Percentiles rank a stretch among this genome's conserved stretches.
These are phyloP conservation scores for Exophiala alcalophila DNA, from an alignment of 2,329 filamentous ascomycete species.

Conservation along the genomic window DNA sequence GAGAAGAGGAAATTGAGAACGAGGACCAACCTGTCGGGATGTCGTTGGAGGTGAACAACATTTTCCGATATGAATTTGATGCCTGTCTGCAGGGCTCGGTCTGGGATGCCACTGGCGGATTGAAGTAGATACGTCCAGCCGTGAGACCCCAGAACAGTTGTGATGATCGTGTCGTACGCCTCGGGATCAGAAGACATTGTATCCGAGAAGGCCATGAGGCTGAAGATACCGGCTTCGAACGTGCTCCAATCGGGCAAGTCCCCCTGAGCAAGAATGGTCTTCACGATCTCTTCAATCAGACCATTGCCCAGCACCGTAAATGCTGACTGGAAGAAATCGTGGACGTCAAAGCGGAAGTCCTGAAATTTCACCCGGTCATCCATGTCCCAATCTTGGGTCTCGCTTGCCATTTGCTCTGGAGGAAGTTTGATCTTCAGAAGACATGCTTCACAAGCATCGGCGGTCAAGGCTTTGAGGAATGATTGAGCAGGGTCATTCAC, in stretches of 20 bases:
- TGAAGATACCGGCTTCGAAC: slow-evolving; percentile 46
- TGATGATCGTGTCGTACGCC: slow-evolving; percentile 41
- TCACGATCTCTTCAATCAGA: slow-evolving; percentile 42
- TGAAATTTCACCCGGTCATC: slow-evolving; percentile 45
- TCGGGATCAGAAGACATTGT: slow-evolving; percentile 45
- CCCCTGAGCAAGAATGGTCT: slow-evolving; percentile 37
- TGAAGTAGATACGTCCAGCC: slow-evolving; percentile 34
- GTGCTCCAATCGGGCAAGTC: slow-evolving; percentile 39
- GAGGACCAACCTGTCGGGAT: slow-evolving; percentile 39
- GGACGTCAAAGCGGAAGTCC: slow-evolving; percentile 45
- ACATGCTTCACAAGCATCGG: slow-evolving; percentile 25
- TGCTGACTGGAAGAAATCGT: slow-evolving; percentile 44
- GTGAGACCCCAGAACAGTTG: slow-evolving; percentile 38
- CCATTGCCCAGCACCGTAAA: slow-evolving; percentile 45
- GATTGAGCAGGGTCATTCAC: slow-evolving; percentile 32
- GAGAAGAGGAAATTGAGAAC: slow-evolving; percentile 46
- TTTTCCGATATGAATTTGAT: slow-evolving; percentile 45
- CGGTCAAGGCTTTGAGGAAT: slow-evolving; percentile 16
- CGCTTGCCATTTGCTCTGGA: slow-evolving; percentile 32
- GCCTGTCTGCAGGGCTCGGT: slow-evolving; percentile 40
- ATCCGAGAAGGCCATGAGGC: slow-evolving; percentile 45
- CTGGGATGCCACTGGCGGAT: slow-evolving; percentile 36
- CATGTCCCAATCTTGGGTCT: slow-evolving; percentile 37
- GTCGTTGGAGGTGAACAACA: slow-evolving; percentile 45
- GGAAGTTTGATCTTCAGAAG: slow-evolving; percentile 29